phyloP scores from a whole-genome alignment of 2,329 filamentous ascomycete genomes.

The Rutstroemia sp. region DNA sequence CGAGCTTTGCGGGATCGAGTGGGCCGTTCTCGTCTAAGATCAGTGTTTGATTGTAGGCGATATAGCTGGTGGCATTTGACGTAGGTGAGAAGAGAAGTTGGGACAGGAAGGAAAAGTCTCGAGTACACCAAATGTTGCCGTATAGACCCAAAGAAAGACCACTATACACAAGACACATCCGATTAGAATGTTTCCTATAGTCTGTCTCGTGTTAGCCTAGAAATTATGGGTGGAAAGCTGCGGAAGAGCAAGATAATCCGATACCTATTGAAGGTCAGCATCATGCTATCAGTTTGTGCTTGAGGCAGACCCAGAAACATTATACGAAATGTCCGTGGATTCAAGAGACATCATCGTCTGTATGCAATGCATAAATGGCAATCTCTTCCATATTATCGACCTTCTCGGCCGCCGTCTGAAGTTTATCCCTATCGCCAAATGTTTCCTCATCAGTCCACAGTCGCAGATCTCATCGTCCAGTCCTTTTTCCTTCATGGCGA shows the following conservation, averaged over 20 bases:
- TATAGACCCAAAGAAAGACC: constrained; percentile 35
- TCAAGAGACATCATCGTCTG: constrained; percentile 15
- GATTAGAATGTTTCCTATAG: constrained; percentile 18
- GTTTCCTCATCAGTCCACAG: constrained; percentile 2
- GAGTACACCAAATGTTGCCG: constrained; percentile 34
- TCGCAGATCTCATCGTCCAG: neutral
- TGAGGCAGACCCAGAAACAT: constrained; percentile 30
- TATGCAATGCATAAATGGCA: neutral
- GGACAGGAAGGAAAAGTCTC: constrained; percentile 36
- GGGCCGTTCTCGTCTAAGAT: constrained; percentile 35
- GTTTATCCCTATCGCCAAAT: neutral
- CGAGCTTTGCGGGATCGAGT: constrained; percentile 32
- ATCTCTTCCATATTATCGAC: constrained; percentile 1
- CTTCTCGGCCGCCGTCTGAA: constrained; percentile 5
- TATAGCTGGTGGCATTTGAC: constrained; percentile 32
- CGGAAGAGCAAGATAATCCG: constrained; percentile 31
- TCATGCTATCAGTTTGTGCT: constrained; percentile 13
- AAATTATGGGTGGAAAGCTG: too few relatives aligned
- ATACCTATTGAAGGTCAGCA: constrained; percentile 28
- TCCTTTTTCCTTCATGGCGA: neutral
- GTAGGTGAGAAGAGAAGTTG: constrained; percentile 33
- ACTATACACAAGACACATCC: constrained; percentile 29
- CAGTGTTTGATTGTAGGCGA: constrained; percentile 35
- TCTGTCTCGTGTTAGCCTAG: neutral
- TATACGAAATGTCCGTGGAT: constrained; percentile 32